Percentiles rank a stretch among this genome's conserved stretches.
Conservation (phyloP, 495 filamentous ascomycete species). For the Xylaria grammica region DNA sequence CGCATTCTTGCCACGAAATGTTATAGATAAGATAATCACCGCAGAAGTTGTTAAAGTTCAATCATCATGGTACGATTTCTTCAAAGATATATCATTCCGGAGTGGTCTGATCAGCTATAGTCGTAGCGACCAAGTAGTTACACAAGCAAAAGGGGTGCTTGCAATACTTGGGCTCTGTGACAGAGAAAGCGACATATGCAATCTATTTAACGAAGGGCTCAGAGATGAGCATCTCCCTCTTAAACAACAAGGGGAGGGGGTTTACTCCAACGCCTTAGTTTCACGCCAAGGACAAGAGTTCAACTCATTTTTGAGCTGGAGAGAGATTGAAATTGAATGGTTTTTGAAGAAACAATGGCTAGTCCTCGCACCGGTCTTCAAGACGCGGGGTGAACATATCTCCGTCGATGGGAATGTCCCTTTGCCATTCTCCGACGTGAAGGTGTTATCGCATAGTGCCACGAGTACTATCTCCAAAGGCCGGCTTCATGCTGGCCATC, state of each 20-base stretch:
- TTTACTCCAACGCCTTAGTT: not conserved
- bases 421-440: not conserved
- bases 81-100: not conserved
- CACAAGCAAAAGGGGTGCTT: not conserved
- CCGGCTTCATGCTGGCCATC: not conserved
- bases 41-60: not conserved
- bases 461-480: not conserved
- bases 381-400: not conserved
- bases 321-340: not conserved
- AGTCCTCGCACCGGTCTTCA: not conserved
- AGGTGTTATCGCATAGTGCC: not conserved
- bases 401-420: not conserved
- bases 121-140: not conserved
- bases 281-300: not conserved
- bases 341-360: not conserved
- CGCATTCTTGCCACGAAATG: slow-evolving; percentile 1
- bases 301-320: not conserved
- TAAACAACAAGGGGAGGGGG: not conserved
- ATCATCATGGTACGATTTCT: not conserved
- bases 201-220: not conserved
- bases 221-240: not conserved
- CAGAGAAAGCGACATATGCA: not conserved
- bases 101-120: too few relatives aligned
- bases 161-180: not conserved
- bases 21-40: not conserved